These are phyloP conservation scores for Dothideomycetes sp. DNA, from an alignment of 2,329 filamentous ascomycete genomes.

Conservation along the genomic window DNA sequence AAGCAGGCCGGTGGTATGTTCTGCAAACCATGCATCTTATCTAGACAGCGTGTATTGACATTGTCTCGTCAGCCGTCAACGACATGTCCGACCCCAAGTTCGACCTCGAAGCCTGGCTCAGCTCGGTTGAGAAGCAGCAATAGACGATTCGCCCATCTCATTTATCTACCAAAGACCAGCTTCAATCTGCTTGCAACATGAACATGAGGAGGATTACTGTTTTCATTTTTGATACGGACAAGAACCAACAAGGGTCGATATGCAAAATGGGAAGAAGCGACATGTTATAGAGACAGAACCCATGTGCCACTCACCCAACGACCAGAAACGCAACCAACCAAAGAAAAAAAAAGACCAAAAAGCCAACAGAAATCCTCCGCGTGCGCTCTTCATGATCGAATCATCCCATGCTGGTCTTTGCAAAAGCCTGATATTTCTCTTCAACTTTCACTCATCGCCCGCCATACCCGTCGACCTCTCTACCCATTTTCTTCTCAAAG, in stretches of 20 bases:
- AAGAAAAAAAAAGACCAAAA: neutral
- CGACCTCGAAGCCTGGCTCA: slow-evolving; percentile 77
- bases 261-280: neutral
- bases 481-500: neutral
- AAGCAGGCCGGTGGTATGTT: slow-evolving; percentile 28
- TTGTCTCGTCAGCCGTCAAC: slow-evolving; percentile 47
- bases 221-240: slow-evolving; percentile 1
- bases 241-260: slow-evolving; percentile 9
- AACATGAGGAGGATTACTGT: slow-evolving; percentile 9
- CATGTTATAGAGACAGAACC: neutral
- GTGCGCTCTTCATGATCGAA: neutral
- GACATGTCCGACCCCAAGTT: slow-evolving; percentile 83
- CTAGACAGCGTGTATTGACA: no score
- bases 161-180: slow-evolving; percentile 6
- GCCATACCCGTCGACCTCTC: neutral
- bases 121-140: slow-evolving; percentile 12
- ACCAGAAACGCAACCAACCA: neutral
- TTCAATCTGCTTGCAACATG: neutral
- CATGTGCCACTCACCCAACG: slow-evolving; percentile 1
- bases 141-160: slow-evolving; percentile 1
- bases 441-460: no score
- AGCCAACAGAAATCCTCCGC: neutral
- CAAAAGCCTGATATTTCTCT: no score
- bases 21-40: no score
- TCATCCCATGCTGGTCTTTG: neutral